These are phyloP conservation scores for Colletotrichum destructivum DNA, from an alignment of 2,329 filamentous ascomycete genomes.

Conservation along the genomic window DNA sequence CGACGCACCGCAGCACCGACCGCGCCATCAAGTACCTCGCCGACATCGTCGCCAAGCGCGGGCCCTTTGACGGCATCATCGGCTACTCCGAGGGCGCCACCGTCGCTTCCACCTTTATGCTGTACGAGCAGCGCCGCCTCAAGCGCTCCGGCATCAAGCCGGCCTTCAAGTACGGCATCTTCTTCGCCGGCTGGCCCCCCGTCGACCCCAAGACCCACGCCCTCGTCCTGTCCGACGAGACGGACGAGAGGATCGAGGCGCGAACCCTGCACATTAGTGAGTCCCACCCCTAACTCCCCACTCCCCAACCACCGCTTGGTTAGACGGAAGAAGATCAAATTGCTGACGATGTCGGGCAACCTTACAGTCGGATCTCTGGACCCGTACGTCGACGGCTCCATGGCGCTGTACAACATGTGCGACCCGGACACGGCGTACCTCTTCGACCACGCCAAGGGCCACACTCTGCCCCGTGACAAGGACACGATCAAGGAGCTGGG, in stretches of 20 bases:
- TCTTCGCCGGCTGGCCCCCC: slow-evolving; percentile 70
- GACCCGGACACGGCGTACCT: slow-evolving; percentile 71
- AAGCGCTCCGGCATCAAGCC: slow-evolving; percentile 46
- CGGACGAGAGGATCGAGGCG: slow-evolving; percentile 64
- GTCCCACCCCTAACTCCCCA: slow-evolving; percentile 42
- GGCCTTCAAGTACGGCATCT: slow-evolving; percentile 64
- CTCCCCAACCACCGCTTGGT: neutral
- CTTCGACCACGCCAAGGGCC: slow-evolving; percentile 77
- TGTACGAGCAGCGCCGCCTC: slow-evolving; percentile 62
- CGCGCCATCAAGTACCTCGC: slow-evolving; percentile 59
- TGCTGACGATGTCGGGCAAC: slow-evolving; percentile 40
- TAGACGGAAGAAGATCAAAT: neutral
- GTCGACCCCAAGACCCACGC: slow-evolving; percentile 59
- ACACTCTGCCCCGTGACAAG: slow-evolving; percentile 71
- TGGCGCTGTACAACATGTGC: slow-evolving; percentile 75
- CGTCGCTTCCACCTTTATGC: slow-evolving; percentile 66
- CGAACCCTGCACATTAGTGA: slow-evolving; percentile 67
- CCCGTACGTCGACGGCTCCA: slow-evolving; percentile 72
- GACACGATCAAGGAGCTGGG: slow-evolving; percentile 63
- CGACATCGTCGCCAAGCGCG: slow-evolving; percentile 61
- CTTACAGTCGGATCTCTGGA: slow-evolving; percentile 66
- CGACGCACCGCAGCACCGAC: slow-evolving; percentile 56
- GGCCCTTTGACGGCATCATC: slow-evolving; percentile 68
- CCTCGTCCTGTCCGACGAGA: slow-evolving; percentile 65
- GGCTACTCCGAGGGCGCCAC: slow-evolving; percentile 75